phyloP scores from a whole-genome alignment of 2,329 filamentous ascomycete genomes.

The Colletotrichum tropicicola region DNA sequence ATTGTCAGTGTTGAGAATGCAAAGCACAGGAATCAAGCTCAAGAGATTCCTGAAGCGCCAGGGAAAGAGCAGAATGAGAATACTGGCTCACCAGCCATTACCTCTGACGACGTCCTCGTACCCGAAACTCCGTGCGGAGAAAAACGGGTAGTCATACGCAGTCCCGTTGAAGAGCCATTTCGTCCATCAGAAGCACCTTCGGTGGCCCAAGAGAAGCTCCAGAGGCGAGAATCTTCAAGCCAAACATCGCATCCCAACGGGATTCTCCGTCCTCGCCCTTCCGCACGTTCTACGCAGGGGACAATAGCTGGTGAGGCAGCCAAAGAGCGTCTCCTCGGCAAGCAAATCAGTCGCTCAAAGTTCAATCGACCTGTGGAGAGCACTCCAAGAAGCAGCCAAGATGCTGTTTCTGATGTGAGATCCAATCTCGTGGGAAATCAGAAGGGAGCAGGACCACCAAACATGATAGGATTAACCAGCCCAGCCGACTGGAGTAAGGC shows the following conservation, averaged over 20 bases:
- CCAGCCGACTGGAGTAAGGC: background rate
- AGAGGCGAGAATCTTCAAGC: background rate
- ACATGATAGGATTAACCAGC: background rate
- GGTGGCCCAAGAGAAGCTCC: background rate
- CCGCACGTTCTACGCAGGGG: too few relatives aligned
- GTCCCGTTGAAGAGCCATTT: slow-evolving; percentile 3
- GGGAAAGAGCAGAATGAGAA: too few relatives aligned
- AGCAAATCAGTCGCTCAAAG: background rate
- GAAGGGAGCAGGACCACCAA: background rate
- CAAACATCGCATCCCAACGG: background rate
- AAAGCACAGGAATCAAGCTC: too few relatives aligned
- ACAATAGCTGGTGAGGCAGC: background rate
- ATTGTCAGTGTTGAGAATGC: too few relatives aligned
- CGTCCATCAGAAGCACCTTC: background rate
- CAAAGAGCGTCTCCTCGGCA: background rate
- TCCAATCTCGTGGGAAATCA: background rate
- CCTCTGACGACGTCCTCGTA: background rate
- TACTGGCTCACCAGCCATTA: too few relatives aligned
- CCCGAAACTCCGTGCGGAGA: background rate
- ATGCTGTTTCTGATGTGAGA: background rate
- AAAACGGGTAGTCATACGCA: slow-evolving; percentile 9
- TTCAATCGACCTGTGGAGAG: slow-evolving; percentile 6
- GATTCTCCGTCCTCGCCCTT: background rate
- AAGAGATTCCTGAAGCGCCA: too few relatives aligned
- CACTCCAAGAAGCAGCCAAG: background rate